Evolutionary conservation across 306 rosid genomes (phyloP), one percentile per base, ranked within the genome.

Genomic region (Casuarina glauca): DNA sequence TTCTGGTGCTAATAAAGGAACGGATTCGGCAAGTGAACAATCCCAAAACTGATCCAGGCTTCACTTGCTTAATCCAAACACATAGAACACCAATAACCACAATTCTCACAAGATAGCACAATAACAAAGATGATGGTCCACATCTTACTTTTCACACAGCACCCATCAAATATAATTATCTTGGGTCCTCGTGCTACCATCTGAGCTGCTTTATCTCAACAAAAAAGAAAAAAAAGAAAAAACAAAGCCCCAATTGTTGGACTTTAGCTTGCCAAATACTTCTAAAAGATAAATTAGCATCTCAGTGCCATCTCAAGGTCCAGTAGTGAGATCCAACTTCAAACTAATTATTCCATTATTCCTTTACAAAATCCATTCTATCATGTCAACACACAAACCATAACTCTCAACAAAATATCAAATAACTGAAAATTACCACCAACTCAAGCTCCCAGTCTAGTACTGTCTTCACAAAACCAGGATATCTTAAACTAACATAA

Each of bases 401-500:
- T 10, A 26, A 20, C 17, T 32, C 17, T 35, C 32, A 61, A 11
- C 4, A 61, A 61, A 3, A 35, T 61, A 55, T 32, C 68, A 61
- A 61, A 61, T 3, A 13, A 36, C 16, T 32, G 68, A 61, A 32
- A 32, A 6, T 61, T 61, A 11, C 39, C 68, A 35, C 42, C 41
- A 61, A 35, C 68, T 61, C 16, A 35, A 61, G 68, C 68, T 61
- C 68, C 41, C 3, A 61, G 41, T 61, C 68, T 17, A 3, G 15
- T 61, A 35, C 11, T 61, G 7, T 8, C 6, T 4, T 61, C 41
- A 20, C 74, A 58, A 49, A 76, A 78, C 77, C 74, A 76, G 11
- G 44, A 62, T 74, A 79, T 49, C 63, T 79, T 84, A 8, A 66
- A 16, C 10, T 13, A 36, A 60, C 32, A 26, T 26, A 26, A 26